Conservation (phyloP, 208 protist genomes). For the Wallacemonas sp. region DNA sequence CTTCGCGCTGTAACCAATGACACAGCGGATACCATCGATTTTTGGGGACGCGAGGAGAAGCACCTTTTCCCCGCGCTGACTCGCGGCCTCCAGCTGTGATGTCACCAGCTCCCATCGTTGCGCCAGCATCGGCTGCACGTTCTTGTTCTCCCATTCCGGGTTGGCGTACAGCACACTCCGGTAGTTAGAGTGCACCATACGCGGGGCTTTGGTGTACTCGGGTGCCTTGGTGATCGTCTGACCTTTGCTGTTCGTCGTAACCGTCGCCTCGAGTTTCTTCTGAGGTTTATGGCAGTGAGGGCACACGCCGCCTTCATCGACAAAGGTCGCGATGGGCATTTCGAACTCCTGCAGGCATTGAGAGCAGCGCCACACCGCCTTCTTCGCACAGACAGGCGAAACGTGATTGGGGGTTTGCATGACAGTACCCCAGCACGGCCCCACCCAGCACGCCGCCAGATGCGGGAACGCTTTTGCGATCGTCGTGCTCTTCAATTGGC, state of each 20-base stretch:
- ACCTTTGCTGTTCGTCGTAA: constrained; percentile 20
- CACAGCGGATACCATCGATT: constrained; percentile 89
- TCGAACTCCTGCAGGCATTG: constrained; percentile 82
- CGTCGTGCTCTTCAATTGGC: constrained; percentile 60
- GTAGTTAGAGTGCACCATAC: constrained; percentile 88
- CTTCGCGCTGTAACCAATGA: constrained; percentile 72
- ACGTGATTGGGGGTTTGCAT: constrained; percentile 81
- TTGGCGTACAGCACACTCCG: constrained; percentile 74
- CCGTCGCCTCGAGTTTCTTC: constrained; percentile 29
- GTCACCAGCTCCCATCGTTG: constrained; percentile 78
- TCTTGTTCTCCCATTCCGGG: constrained; percentile 79
- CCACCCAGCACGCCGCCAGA: constrained; percentile 87
- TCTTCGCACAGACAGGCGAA: constrained; percentile 59
- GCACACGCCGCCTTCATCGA: constrained; percentile 76
- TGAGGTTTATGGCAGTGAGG: constrained; percentile 76
- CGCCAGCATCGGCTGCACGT: constrained; percentile 89
- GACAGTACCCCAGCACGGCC: constrained; percentile 83
- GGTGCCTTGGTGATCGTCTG: constrained; percentile 25
- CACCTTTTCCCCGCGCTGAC: constrained; percentile 20
- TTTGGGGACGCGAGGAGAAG: constrained; percentile 84
- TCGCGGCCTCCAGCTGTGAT: constrained; percentile 32
- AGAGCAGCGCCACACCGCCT: constrained; percentile 85
- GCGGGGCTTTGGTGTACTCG: constrained; percentile 63
- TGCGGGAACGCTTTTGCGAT: constrained; percentile 80
- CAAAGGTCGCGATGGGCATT: constrained; percentile 65